These are phyloP conservation scores for Hypoxylon sp. DNA, from an alignment of 2,329 filamentous ascomycete genomes.

Conservation along the genomic window DNA sequence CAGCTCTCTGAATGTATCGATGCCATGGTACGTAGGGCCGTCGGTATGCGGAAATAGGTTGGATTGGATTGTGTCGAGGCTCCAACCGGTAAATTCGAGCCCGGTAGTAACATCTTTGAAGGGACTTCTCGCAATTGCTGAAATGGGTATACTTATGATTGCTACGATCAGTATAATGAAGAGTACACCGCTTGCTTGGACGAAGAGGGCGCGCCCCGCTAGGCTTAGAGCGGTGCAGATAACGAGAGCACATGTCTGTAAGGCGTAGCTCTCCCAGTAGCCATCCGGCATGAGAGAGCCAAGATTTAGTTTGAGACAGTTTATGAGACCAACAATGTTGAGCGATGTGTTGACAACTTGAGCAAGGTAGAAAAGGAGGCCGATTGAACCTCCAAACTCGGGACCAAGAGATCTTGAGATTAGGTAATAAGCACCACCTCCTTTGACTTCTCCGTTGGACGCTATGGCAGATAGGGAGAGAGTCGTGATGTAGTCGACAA, in stretches of 20 bases:
- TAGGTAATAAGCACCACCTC: constrained; percentile 88
- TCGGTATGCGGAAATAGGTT: constrained; percentile 79
- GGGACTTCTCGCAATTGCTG: constrained; percentile 74
- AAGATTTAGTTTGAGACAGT: constrained; percentile 83
- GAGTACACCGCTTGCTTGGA: constrained; percentile 81
- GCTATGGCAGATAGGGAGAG: constrained; percentile 90
- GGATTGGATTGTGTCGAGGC: constrained; percentile 73
- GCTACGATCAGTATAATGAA: constrained; percentile 77
- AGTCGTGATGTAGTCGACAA: constrained; percentile 84
- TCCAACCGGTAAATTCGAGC: constrained; percentile 83
- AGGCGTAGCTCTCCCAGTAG: constrained; percentile 81
- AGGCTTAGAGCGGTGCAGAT: constrained; percentile 81
- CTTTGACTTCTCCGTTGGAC: constrained; percentile 88
- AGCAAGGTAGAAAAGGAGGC: constrained; percentile 90
- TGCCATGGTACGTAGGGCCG: constrained; percentile 70
- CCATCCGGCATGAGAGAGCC: constrained; percentile 74
- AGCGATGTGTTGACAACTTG: constrained; percentile 87
- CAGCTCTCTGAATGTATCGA: constrained; percentile 80
- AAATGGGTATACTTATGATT: constrained; percentile 84
- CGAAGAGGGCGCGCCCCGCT: constrained; percentile 82
- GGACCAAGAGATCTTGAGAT: constrained; percentile 88
- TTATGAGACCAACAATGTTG: constrained; percentile 87
- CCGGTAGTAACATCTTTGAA: constrained; percentile 72
- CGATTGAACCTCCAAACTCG: constrained; percentile 90
- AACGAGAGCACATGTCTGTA: constrained; percentile 77